Base-by-base conservation (phyloP, 306 rosid species). In the Morella rubra region DNA sequence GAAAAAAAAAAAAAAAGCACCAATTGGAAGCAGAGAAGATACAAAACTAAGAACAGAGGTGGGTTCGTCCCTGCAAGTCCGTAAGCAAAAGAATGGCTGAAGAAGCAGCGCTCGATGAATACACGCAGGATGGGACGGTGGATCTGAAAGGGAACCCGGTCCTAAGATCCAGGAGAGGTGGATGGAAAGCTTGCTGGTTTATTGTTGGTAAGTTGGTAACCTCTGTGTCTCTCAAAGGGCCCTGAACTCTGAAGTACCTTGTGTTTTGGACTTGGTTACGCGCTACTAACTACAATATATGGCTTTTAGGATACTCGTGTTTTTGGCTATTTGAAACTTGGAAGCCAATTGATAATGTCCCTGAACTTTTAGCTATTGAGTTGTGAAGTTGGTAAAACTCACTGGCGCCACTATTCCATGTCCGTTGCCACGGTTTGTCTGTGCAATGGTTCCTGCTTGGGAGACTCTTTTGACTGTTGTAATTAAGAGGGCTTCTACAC, bases 141-240 rank as follows among this genome's bases (percentile, higher is more conserved):
- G 89, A 81, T 85, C 96, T 93, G 16, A 89, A 85, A 61, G 97
- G 96, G 19, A 94, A 89, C 54, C 97, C 90, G 3, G 81, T 85
- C 73, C 86, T 82, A 72, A 77, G 93, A 70, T 87, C 91, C 89
- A 87, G 84, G 62, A 74, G 80, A 27, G 98, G 98, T 45, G 89
- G 97, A 56, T 93, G 97, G 97, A 90, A 72, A 24, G 98, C 97
- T 69, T 93, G 98, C 81, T 90, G 86, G 81, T 93, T 90, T 72
- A 84, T 91, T 7, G 96, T 93, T 42, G 90, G 98, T 93, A 85
- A 24, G 7, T 71, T 47, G 51, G 41, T 62, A 6, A 7, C 51
- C 69, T 60, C 50, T 76, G 61, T 71, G 42, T 42, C 66, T 56
- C 72, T 52, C 56, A 52, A 52, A 27, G 7, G 20, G 10, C 1